Evolutionary conservation across 495 filamentous ascomycete species (phyloP).

Genomic region (Hapsidospora chrysogenum): DNA sequence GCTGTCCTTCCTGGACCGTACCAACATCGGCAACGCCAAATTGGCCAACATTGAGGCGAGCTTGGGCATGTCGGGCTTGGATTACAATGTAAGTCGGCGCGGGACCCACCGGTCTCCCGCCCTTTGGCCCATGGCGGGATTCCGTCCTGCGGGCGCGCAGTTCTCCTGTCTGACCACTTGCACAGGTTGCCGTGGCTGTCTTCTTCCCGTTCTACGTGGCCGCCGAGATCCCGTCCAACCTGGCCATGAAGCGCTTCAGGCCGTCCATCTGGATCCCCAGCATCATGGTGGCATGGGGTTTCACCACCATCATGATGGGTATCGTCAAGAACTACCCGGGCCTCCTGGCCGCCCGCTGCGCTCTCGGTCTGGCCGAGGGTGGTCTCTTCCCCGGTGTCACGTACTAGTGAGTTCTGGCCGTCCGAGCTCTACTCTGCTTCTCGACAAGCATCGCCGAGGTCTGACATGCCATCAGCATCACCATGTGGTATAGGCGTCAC

Average conservation of each 20-base stretch:
- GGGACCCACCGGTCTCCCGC: too few species aligned
- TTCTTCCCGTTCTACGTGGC: slow-evolving; percentile 77
- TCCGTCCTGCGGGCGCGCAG: neutral
- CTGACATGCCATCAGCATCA: slow-evolving; percentile 24
- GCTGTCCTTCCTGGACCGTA: slow-evolving; percentile 63
- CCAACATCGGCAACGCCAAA: slow-evolving; percentile 70
- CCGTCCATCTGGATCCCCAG: slow-evolving; percentile 44
- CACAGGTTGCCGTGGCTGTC: slow-evolving; percentile 26
- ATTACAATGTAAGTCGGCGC: slow-evolving; percentile 64
- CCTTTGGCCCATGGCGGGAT: neutral
- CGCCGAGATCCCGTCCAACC: slow-evolving; percentile 66
- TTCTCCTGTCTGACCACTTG: neutral
- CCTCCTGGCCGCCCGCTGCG: slow-evolving; percentile 53
- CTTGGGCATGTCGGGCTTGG: slow-evolving; percentile 39
- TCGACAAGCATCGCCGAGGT: neutral
- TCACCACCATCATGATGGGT: slow-evolving; percentile 51
- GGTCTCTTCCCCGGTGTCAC: slow-evolving; percentile 70
- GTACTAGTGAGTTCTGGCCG: slow-evolving; percentile 27
- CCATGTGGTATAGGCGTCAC: slow-evolving; percentile 52
- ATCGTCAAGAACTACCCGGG: slow-evolving; percentile 54
- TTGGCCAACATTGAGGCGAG: slow-evolving; percentile 47
- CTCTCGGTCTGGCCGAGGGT: slow-evolving; percentile 60
- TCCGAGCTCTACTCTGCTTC: neutral
- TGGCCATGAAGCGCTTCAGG: slow-evolving; percentile 40
- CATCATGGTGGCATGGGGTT: slow-evolving; percentile 39